Base-by-base conservation (phyloP, 345 rosid species). In the Linum lewisii region DNA sequence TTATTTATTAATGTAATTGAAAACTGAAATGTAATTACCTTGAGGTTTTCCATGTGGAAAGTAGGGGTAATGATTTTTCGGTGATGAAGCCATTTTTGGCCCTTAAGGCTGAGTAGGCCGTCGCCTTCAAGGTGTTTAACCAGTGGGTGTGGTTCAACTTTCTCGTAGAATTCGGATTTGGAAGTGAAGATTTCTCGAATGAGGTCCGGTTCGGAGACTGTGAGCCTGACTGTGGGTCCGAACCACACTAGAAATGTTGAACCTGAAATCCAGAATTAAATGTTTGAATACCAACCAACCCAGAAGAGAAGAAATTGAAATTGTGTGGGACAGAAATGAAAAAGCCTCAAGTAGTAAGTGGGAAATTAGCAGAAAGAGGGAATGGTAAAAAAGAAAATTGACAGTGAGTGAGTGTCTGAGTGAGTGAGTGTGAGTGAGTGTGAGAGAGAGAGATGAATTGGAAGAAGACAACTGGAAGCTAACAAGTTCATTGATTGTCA, bases 21-120 rank as follows among this genome's bases (percentile, higher is more conserved):
- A 3, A 29, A 29, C 5, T 21, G 56, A 24, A 52, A 20, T 24
- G 8, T 24, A 19, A 51, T 57, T 67, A 85, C 92, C 78, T 81
- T 85, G 64, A 85, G 74, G 55, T 82, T 85, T 54, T 82, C 81
- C 51, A 58, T 61, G 67, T 82, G 82, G 66, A 85, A 85, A 25
- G 86, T 81, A 1, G 82, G 92, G 32, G 73, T 70, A 45, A 76
- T 69, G 44, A 78, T 78, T 75, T 77, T 77, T 51, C 83, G 64
- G 49, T 71, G 81, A 61, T 49, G 75, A 10, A 62, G 69, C 92
- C 92, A 85, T 66, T 82, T 76, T 21, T 81, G 77, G 7, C 79
- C 88, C 21, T 79, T 78, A 42, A 72, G 73, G 24, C 19, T 25
- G 0, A 56, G 66, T 0, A 85, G 66, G 23, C 88, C 86, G 3